Evolutionary conservation across 495 filamentous ascomycete genomes (phyloP).

Genomic region (Penicillium psychrofluorescens): DNA sequence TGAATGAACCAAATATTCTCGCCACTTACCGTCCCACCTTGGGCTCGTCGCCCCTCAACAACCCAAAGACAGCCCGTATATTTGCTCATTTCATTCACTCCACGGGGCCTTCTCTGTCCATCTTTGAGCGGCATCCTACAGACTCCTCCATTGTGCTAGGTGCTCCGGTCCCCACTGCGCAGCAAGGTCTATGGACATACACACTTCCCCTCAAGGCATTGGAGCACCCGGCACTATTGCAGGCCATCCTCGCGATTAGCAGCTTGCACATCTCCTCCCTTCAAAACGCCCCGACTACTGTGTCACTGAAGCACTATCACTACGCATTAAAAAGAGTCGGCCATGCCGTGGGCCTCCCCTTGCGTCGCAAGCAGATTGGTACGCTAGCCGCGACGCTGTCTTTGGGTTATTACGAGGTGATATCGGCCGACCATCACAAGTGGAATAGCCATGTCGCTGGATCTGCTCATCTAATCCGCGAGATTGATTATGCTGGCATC

Average conservation of each 20-base stretch:
- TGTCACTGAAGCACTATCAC: constrained; percentile 88
- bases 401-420: constrained; percentile 88
- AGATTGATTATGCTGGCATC: constrained; percentile 70
- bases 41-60: constrained; percentile 71
- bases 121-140: constrained; percentile 78
- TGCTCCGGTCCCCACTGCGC: constrained; percentile 53
- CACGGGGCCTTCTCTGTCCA: constrained; percentile 77
- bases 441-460: constrained; percentile 91
- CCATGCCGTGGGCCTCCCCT: constrained; percentile 61
- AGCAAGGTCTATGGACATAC: constrained; percentile 82
- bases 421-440: constrained; percentile 88
- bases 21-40: constrained; percentile 69
- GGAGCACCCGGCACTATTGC: constrained; percentile 75
- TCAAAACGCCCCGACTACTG: constrained; percentile 60
- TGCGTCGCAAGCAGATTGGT: constrained; percentile 65
- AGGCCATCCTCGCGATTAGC: constrained; percentile 83
- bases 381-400: constrained; percentile 86
- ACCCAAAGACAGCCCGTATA: constrained; percentile 73
- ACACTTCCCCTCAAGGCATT: constrained; percentile 80
- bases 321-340: constrained; percentile 72
- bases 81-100: constrained; percentile 92
- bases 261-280: constrained; percentile 86
- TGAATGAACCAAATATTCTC: constrained; percentile 66
- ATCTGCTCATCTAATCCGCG: constrained; percentile 71
- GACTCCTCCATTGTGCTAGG: constrained; percentile 71